Percentiles rank a stretch among this genome's conserved stretches.
Conservation (phyloP, 2,329 filamentous ascomycete species). For the Exophiala bonariae region DNA sequence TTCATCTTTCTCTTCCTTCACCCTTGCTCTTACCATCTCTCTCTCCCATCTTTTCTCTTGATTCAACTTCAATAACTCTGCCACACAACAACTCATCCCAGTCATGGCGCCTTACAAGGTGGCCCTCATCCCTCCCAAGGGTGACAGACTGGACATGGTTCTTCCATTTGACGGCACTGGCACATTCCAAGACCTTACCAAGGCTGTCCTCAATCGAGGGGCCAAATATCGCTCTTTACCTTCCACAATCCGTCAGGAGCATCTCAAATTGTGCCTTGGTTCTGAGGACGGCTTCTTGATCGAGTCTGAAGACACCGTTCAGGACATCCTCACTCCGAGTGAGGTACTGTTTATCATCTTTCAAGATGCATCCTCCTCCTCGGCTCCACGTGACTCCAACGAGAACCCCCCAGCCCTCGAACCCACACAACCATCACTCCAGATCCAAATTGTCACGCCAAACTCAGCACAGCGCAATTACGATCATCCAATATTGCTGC, state of each 20-base stretch:
- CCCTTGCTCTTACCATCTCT: too few relatives aligned
- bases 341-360: slow-evolving; percentile 12
- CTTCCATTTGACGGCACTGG: slow-evolving; percentile 7
- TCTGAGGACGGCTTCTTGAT: slow-evolving; percentile 10
- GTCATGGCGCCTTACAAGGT: slow-evolving; percentile 11
- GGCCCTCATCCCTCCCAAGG: slow-evolving; percentile 11
- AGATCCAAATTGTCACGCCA: slow-evolving; percentile 10
- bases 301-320: slow-evolving; percentile 5
- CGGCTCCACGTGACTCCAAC: background rate
- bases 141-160: slow-evolving; percentile 11
- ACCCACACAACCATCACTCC: background rate
- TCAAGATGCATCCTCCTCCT: background rate
- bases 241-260: slow-evolving; percentile 6
- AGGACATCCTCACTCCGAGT: slow-evolving; percentile 6
- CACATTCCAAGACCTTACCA: slow-evolving; percentile 4
- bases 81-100: too few relatives aligned
- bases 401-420: too few relatives aligned
- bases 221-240: slow-evolving; percentile 8
- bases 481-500: slow-evolving; percentile 5
- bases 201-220: slow-evolving; percentile 3
- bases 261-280: slow-evolving; percentile 7
- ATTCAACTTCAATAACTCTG: too few relatives aligned
- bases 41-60: too few relatives aligned
- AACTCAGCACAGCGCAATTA: slow-evolving; percentile 1
- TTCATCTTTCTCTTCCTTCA: too few relatives aligned